Conservation (phyloP, 2,329 filamentous ascomycete species). For the Chaetothyriales sp. region DNA sequence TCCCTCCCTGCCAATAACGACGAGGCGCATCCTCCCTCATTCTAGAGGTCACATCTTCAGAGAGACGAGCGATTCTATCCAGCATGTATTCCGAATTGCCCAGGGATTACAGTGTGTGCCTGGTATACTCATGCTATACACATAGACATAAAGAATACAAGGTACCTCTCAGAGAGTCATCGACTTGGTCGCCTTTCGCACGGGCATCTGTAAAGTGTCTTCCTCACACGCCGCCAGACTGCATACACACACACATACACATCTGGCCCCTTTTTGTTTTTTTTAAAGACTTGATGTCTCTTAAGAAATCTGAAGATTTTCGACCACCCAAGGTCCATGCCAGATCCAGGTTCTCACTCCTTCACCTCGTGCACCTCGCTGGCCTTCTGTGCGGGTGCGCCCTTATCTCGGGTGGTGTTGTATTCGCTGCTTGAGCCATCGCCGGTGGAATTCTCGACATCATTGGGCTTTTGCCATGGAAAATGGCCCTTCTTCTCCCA, state of each 20-base stretch:
- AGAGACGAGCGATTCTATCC: not conserved
- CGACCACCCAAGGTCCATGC: not conserved
- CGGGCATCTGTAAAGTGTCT: not conserved
- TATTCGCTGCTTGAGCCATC: slow-evolving; percentile 1
- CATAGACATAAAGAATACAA: not conserved
- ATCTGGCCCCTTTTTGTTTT: not conserved
- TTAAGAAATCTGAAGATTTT: not conserved
- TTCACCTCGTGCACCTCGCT: not conserved
- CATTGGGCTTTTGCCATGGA: slow-evolving; percentile 11
- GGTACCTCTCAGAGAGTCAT: not conserved
- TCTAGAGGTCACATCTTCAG: not conserved
- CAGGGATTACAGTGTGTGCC: not conserved
- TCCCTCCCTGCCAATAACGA: no score
- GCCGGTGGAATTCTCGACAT: not conserved
- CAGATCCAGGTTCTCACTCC: not conserved
- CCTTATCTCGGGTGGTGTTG: slow-evolving; percentile 1
- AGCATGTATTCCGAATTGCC: not conserved
- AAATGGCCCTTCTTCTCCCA: slow-evolving; percentile 35
- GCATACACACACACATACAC: no score
- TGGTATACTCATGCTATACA: not conserved
- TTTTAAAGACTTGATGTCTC: not conserved
- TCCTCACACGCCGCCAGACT: not conserved
- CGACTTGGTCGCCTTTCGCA: not conserved
- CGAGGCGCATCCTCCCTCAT: not conserved
- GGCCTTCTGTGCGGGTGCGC: not conserved